Percentiles rank a stretch among this genome's conserved stretches.
These are phyloP conservation scores for Penicillium hesseltinei DNA, from an alignment of 2,329 filamentous ascomycete genomes.

Conservation along the genomic window DNA sequence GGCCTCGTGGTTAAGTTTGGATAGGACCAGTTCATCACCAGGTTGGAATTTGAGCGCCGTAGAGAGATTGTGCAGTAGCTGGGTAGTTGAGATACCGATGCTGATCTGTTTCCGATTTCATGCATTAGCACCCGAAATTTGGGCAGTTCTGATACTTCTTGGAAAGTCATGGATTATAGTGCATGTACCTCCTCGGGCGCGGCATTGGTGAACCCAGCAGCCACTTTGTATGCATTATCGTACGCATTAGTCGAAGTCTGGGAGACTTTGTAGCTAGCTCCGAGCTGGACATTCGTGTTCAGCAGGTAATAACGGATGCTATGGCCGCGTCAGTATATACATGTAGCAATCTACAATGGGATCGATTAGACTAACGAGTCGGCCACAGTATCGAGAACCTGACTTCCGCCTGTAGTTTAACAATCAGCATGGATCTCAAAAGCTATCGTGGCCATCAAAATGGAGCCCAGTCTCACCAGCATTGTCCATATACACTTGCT, in stretches of 20 bases:
- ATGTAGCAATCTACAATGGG: not conserved
- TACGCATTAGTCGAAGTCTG: slow-evolving; percentile 61
- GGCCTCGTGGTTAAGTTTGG: slow-evolving; percentile 72
- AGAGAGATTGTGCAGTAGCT: slow-evolving; percentile 71
- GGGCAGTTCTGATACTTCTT: not conserved
- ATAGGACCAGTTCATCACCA: slow-evolving; percentile 68
- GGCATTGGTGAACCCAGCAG: slow-evolving; percentile 70
- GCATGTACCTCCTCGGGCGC: slow-evolving; percentile 57
- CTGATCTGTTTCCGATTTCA: slow-evolving; percentile 13
- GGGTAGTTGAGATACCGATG: slow-evolving; percentile 71
- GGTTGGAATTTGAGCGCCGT: slow-evolving; percentile 52
- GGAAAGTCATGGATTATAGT: not conserved
- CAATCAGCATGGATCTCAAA: not conserved
- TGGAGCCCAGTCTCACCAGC: slow-evolving; percentile 35
- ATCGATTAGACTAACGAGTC: slow-evolving; percentile 53
- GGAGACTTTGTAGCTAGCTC: slow-evolving; percentile 65
- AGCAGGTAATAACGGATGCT: slow-evolving; percentile 66
- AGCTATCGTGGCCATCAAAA: not conserved
- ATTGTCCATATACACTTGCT: slow-evolving; percentile 75
- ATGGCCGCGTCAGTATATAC: not conserved
- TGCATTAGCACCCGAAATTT: not conserved
- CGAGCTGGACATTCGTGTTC: slow-evolving; percentile 71
- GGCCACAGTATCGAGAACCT: slow-evolving; percentile 65
- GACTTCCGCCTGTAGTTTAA: slow-evolving; percentile 59
- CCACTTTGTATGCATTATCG: slow-evolving; percentile 60